Conservation (phyloP, 129 eudicot genomes). For the Deinandra increscens region DNA sequence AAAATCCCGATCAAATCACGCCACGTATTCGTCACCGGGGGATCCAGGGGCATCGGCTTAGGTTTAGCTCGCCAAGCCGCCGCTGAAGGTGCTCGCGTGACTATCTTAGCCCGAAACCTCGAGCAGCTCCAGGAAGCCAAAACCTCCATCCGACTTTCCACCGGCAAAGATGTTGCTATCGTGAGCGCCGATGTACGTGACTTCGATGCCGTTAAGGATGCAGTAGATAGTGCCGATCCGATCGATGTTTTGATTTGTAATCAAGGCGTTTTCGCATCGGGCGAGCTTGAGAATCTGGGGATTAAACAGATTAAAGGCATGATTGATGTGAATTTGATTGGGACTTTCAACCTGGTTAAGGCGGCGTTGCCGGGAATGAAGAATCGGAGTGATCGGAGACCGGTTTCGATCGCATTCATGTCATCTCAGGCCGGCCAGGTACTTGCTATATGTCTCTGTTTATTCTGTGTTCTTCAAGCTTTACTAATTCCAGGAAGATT, state of each 20-base stretch:
- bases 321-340: conserved; percentile 64
- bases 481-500: too few relatives aligned
- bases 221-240: conserved; percentile 41
- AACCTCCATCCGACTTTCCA: conserved; percentile 43
- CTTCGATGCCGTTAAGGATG: conserved; percentile 45
- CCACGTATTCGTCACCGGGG: conserved; percentile 79
- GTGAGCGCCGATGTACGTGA: conserved; percentile 64
- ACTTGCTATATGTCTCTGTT: too few relatives aligned
- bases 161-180: conserved; percentile 49
- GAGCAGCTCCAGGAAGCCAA: conserved; percentile 52
- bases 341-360: conserved; percentile 59
- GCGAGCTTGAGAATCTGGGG: conserved; percentile 43
- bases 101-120: conserved; percentile 57
- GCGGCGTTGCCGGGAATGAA: conserved; percentile 71
- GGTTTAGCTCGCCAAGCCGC: conserved; percentile 63
- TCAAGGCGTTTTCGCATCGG: conserved; percentile 57
- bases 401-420: conserved; percentile 55
- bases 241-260: conserved; percentile 66
- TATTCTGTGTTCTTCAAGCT: too few relatives aligned
- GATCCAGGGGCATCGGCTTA: conserved; percentile 77
- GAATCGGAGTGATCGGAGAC: conserved; percentile 43
- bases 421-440: conserved; percentile 85
- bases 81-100: conserved; percentile 52
- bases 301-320: conserved; percentile 48
- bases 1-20: conserved; percentile 55